Base-by-base conservation (phyloP, 495 filamentous ascomycete species). In the Xylaria cubensis region DNA sequence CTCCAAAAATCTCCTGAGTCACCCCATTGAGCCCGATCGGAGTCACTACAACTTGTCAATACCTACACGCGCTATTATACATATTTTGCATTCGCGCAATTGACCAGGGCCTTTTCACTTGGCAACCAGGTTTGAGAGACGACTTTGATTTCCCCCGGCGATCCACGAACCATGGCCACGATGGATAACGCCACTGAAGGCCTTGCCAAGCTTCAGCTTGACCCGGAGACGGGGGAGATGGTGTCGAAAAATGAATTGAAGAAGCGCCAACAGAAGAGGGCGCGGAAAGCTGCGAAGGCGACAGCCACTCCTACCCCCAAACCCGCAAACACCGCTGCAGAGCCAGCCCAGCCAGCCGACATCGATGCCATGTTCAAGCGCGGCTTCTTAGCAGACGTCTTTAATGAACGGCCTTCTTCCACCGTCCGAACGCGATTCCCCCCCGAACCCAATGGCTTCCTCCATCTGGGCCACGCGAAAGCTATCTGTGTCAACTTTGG, bases 281-380 rank as follows among this genome's bases (percentile, higher is more conserved):
- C 51, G 21, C 12, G 15, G 24, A 56, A 56, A 29, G 24, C 21
- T 29, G 51, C 51, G 29, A 56, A 56, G 24, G 21, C 51, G 24
- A 17, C 51, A 56, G 51, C 46, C 4, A 9, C 26, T 29, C 9
- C 51, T 9, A 56, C 51, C 9, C 21, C 24, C 9, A 56, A 56
- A 12, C 51, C 51, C 12, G 24, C 51, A 1, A 56, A 56, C 21
- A 4, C 51, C 9, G 51, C 51, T 13, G 13, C 51, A 29, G 51
- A 24, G 5, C 51, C 29, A 29, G 51, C 21, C 51, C 51, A 56
- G 24, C 51, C 9, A 55, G 21, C 21, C 24, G 51, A 56, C 24
- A 24, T 56, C 51, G 24, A 56, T 15, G 51, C 51, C 51, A 56
- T 56, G 51, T 56, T 56, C 51, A 56, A 56, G 51, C 51, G 51